These are phyloP conservation scores for Xylaria telfairii DNA, from an alignment of 495 filamentous ascomycete species.

Conservation along the genomic window DNA sequence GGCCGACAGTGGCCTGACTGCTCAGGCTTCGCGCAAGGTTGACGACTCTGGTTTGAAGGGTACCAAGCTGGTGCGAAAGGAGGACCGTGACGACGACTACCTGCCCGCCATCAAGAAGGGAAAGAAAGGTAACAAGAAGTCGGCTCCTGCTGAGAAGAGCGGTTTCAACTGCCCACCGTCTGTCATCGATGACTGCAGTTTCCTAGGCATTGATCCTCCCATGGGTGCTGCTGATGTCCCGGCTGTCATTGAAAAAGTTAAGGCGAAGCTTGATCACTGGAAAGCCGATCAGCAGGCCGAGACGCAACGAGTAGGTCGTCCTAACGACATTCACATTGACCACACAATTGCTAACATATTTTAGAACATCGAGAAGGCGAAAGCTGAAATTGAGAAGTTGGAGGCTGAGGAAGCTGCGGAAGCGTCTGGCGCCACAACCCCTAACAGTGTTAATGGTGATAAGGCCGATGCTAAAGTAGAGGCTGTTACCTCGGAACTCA, in stretches of 20 bases:
- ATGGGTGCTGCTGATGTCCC: slow-evolving; percentile 84
- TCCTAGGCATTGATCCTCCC: slow-evolving; percentile 83
- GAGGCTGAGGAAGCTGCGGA: slow-evolving; percentile 60
- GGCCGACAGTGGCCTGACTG: slow-evolving; percentile 65
- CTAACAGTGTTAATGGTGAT: slow-evolving; percentile 49
- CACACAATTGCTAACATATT: slow-evolving; percentile 57
- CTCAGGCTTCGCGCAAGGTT: slow-evolving; percentile 79
- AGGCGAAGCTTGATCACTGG: slow-evolving; percentile 90
- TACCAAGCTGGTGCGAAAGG: slow-evolving; percentile 75
- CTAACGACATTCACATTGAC: background rate
- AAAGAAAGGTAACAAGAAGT: slow-evolving; percentile 79
- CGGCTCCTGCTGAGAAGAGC: slow-evolving; percentile 46
- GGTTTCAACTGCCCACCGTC: slow-evolving; percentile 90
- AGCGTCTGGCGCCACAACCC: slow-evolving; percentile 40
- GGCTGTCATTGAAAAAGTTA: slow-evolving; percentile 80
- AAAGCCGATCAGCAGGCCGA: slow-evolving; percentile 88
- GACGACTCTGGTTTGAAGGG: slow-evolving; percentile 81
- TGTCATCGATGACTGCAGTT: slow-evolving; percentile 85
- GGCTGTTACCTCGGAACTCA: slow-evolving; percentile 65
- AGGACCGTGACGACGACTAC: slow-evolving; percentile 86
- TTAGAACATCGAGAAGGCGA: slow-evolving; percentile 80
- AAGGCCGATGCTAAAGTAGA: slow-evolving; percentile 47
- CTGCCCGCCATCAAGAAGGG: slow-evolving; percentile 87
- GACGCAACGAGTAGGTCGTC: slow-evolving; percentile 80
- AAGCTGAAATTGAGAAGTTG: slow-evolving; percentile 68